phyloP scores from a whole-genome alignment of 495 filamentous ascomycete species.

The Hypoxylon trugodes region DNA sequence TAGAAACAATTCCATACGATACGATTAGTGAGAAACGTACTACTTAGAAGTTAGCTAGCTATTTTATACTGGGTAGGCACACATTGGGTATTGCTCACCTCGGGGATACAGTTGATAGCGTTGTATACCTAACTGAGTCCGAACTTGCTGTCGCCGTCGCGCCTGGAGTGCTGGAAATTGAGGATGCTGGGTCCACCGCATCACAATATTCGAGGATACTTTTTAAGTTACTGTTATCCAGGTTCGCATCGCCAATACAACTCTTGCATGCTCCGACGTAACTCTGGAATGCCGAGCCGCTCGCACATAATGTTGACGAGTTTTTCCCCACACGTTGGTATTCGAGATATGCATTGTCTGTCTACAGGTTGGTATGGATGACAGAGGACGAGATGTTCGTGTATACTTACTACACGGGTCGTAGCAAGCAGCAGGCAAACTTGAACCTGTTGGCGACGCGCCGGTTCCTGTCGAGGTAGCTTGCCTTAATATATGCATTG shows the following conservation, averaged over 20 bases:
- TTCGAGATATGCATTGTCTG: conserved; percentile 19
- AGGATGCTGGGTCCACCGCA: neutral
- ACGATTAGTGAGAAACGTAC: neutral
- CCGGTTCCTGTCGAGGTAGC: neutral
- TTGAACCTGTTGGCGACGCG: neutral
- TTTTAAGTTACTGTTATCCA: neutral
- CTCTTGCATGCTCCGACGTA: neutral
- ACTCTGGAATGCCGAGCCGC: neutral
- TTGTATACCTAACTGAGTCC: too few species aligned
- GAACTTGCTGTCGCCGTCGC: too few species aligned
- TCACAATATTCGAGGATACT: conserved; percentile 6
- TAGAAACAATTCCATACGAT: too few species aligned
- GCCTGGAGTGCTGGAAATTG: neutral
- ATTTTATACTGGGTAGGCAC: too few species aligned
- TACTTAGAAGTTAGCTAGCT: neutral
- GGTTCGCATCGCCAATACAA: neutral
- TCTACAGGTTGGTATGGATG: neutral
- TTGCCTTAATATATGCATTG: conserved; percentile 2
- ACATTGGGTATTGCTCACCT: too few species aligned
- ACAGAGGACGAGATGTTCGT: neutral
- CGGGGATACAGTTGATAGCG: neutral
- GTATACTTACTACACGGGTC: conserved; percentile 15
- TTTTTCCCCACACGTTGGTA: conserved; percentile 2
- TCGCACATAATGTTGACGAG: neutral
- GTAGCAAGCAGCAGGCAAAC: conserved; percentile 8